phyloP scores from a whole-genome alignment of 441 rosid species.

The Croton setiger region DNA sequence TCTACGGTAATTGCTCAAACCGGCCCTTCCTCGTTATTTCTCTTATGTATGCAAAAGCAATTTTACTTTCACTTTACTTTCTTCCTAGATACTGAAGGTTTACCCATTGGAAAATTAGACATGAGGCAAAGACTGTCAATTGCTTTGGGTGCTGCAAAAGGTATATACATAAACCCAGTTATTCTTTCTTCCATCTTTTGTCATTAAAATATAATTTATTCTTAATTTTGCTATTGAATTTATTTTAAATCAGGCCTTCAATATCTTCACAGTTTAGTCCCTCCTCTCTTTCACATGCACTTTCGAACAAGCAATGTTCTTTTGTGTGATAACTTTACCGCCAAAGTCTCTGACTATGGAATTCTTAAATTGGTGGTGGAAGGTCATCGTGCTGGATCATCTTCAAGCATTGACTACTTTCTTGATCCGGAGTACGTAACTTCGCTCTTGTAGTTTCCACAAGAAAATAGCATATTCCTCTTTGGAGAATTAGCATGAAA shows the following conservation, averaged over 20 bases:
- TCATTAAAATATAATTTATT: neutral
- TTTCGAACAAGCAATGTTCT: constrained; percentile 49
- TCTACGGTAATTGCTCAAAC: constrained; percentile 37
- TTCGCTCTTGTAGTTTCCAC: too few relatives aligned
- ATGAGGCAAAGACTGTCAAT: constrained; percentile 39
- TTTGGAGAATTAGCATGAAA: too few relatives aligned
- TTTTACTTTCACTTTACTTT: neutral
- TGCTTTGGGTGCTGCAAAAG: constrained; percentile 45
- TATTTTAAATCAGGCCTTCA: constrained; percentile 38
- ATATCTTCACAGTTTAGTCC: constrained; percentile 44
- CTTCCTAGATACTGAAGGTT: constrained; percentile 37
- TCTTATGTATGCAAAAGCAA: neutral
- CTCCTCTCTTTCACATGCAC: constrained; percentile 48
- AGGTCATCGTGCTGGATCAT: constrained; percentile 30
- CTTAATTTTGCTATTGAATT: neutral
- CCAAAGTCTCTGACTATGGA: constrained; percentile 47
- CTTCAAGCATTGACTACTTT: constrained; percentile 42
- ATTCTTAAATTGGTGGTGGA: constrained; percentile 27
- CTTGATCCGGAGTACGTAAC: constrained; percentile 47
- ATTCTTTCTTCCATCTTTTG: neutral
- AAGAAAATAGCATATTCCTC: too few relatives aligned
- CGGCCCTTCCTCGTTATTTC: neutral
- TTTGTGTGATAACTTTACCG: constrained; percentile 34
- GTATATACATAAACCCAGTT: constrained; percentile 23
- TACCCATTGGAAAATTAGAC: constrained; percentile 38